Evolutionary conservation across 495 filamentous ascomycete genomes (phyloP).

Genomic region (Neurospora pannonica): DNA sequence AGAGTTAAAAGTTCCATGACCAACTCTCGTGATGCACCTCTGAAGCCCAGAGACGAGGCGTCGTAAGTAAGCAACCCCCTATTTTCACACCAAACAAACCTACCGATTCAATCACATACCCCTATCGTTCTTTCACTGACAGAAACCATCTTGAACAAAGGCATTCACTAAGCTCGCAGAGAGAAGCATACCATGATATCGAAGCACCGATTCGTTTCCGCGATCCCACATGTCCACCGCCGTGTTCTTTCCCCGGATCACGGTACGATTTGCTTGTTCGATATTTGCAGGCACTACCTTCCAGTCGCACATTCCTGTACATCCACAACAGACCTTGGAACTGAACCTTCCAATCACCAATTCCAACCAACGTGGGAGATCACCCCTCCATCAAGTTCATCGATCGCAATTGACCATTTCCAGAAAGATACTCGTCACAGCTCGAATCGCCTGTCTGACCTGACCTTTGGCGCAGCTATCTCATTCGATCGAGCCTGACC

Average conservation of each 20-base stretch:
- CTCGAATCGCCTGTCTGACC: not conserved
- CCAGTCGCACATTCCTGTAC: not conserved
- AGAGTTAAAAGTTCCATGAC: not conserved
- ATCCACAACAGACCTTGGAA: not conserved
- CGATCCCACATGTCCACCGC: not conserved
- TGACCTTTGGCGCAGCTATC: not conserved
- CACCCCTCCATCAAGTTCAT: not conserved
- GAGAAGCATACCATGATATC: not conserved
- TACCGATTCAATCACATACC: not conserved
- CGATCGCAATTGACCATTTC: not conserved
- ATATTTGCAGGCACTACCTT: not conserved
- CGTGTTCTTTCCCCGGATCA: not conserved
- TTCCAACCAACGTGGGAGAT: not conserved
- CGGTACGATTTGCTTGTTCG: not conserved
- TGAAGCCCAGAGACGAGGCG: not conserved
- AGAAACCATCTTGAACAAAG: not conserved
- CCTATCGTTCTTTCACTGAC: not conserved
- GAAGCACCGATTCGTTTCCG: not conserved
- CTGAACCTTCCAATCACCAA: not conserved
- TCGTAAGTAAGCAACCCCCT: not conserved
- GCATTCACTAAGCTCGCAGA: not conserved
- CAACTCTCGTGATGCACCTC: not conserved
- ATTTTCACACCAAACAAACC: not conserved
- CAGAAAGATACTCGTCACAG: not conserved
- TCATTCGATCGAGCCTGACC: not conserved